Base-by-base conservation (phyloP, 352 stramenopile genomes). In the Saprolegnia parasitica region DNA sequence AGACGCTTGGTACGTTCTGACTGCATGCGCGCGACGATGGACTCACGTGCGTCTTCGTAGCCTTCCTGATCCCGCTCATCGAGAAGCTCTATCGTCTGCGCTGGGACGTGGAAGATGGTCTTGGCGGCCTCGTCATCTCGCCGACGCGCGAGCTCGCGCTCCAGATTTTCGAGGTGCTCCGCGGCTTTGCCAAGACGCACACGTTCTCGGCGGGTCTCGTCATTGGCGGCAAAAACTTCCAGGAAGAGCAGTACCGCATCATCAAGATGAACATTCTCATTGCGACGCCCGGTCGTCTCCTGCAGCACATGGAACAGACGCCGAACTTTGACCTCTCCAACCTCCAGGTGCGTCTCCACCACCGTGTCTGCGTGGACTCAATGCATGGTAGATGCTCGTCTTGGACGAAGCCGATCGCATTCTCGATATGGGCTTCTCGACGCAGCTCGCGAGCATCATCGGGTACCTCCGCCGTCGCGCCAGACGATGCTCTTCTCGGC, bases 341-440 rank as follows among this genome's bases (percentile, higher is more conserved):
- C 68, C 72, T 99, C 24, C 88, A 97, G 74, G 75, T 98, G 81
- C 84, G 55, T 56, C 40, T 16, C 15, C 15, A 21, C 6, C 0
- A 4, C 18, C 20, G 16, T 16, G 10, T 21, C 18, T n/a, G 15
- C 20, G 18, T 58, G n/a, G 10, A 40, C 13, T 16, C 35, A 35
- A 5, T 35, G 29, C 5, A 35, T 35, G 0, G 24, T 66, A 95
- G 68, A 77, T 89, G 39, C 88, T 99, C 54, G 96, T 99, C 24
- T 96, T 99, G 68, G 98, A 99, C 75, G 98, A 99, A 79, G 98
- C 98, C 5, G 98, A 99, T 80, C 84, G 97, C 26, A 99, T 99
- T 67, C 74, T 99, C 35, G 96, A 99, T 78, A 91, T 99, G 76
- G 98, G 98, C 6, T 99, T 99, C 80, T 96, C 99, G 71, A 93